phyloP scores from a whole-genome alignment of 768 basidiomycete genomes.

The Leccinum subtestaceum region DNA sequence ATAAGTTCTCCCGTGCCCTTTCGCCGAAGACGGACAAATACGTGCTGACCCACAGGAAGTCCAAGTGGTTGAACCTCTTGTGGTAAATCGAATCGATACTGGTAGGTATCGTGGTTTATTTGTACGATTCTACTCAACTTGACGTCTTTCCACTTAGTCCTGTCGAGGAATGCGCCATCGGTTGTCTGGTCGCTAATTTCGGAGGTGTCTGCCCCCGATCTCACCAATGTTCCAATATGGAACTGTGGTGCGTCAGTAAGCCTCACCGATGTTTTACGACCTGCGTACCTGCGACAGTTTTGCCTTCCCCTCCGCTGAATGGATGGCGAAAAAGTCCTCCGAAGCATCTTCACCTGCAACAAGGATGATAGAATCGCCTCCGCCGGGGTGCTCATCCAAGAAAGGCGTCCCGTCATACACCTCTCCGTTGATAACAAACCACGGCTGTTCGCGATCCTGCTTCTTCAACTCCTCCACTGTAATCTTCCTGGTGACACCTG shows the following conservation, averaged over 20 bases:
- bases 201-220: background rate
- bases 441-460: slow-evolving; percentile 37
- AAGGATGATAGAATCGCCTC: slow-evolving; percentile 50
- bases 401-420: slow-evolving; percentile 54
- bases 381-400: slow-evolving; percentile 58
- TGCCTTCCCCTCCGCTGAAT: slow-evolving; percentile 47
- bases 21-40: slow-evolving; percentile 47
- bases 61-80: slow-evolving; percentile 43
- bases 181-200: slow-evolving; percentile 6
- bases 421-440: slow-evolving; percentile 55
- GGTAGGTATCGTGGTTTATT: slow-evolving; percentile 47
- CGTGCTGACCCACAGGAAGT: slow-evolving; percentile 58
- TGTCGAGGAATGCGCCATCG: slow-evolving; percentile 38
- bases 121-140: slow-evolving; percentile 35
- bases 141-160: slow-evolving; percentile 48
- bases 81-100: slow-evolving; percentile 50
- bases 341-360: slow-evolving; percentile 59
- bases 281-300: slow-evolving; percentile 41
- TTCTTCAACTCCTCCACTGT: slow-evolving; percentile 41
- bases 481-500: slow-evolving; percentile 43
- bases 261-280: background rate
- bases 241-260: slow-evolving; percentile 25
- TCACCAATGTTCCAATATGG: slow-evolving; percentile 50
- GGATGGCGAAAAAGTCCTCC: slow-evolving; percentile 64
- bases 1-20: slow-evolving; percentile 44